A percentile compares a stretch with the other conserved stretches of the same genome.
Conservation (phyloP, 345 rosid species). For the Eucalyptus dawsonii region DNA sequence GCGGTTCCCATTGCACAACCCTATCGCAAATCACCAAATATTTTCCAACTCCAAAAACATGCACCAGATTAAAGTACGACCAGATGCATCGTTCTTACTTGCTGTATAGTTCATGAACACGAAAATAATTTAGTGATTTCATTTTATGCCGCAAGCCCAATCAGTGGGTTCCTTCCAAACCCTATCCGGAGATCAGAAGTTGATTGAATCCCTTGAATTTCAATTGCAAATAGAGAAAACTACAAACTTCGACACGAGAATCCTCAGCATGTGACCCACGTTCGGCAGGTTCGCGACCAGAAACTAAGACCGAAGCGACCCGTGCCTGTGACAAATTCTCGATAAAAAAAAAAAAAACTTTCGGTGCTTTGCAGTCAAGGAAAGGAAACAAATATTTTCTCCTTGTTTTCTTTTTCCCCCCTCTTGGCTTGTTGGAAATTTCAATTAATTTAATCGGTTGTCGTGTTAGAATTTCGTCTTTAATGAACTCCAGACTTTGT, state of each 20-base stretch:
- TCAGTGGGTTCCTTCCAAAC: background rate
- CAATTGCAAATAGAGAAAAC: background rate
- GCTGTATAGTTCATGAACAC: background rate
- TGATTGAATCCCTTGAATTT: background rate
- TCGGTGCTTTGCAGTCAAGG: background rate
- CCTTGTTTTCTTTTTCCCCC: background rate
- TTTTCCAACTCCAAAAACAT: background rate
- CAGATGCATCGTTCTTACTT: background rate
- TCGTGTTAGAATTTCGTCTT: background rate
- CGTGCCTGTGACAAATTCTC: background rate
- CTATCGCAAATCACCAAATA: background rate
- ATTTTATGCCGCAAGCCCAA: background rate
- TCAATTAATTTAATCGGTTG: background rate
- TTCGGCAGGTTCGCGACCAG: background rate
- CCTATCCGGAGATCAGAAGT: background rate
- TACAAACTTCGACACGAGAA: background rate
- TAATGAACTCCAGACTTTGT: background rate
- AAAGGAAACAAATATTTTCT: background rate
- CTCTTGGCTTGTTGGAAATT: background rate
- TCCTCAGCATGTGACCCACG: background rate
- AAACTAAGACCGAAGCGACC: background rate
- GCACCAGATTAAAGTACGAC: background rate
- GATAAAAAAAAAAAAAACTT: background rate
- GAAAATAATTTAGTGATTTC: background rate
- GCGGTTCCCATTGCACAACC: fast-evolving